Percentiles rank a stretch among this genome's conserved stretches.
phyloP scores from a whole-genome alignment of 768 basidiomycete species.

The Termitomyces sp. region DNA sequence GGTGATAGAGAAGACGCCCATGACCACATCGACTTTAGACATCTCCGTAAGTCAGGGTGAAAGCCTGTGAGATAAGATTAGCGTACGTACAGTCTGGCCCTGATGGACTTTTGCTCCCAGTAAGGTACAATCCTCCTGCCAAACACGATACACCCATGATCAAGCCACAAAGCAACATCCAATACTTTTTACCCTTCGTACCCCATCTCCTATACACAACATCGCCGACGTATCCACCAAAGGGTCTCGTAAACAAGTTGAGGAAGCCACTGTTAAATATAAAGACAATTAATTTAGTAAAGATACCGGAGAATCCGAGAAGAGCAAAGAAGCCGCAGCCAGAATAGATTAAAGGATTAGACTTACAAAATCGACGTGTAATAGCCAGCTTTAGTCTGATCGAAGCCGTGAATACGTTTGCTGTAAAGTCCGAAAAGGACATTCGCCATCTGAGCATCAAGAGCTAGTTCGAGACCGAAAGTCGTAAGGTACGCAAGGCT shows the following conservation, averaged over 20 bases:
- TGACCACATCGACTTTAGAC: conserved; percentile 31
- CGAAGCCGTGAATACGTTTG: conserved; percentile 28
- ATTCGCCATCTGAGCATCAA: conserved; percentile 48
- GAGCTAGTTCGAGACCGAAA: conserved; percentile 53
- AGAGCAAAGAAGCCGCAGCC: neutral
- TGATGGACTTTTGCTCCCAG: conserved; percentile 10
- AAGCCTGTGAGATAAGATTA: neutral
- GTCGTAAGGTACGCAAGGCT: conserved; percentile 47
- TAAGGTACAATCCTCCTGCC: conserved; percentile 39
- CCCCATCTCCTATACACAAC: conserved; percentile 35
- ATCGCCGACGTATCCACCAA: conserved; percentile 45
- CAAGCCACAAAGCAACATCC: conserved; percentile 35
- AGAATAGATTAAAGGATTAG: neutral
- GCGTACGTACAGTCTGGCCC: conserved; percentile 29
- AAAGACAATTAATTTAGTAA: neutral
- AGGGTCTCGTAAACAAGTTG: conserved; percentile 44
- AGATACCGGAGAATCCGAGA: neutral
- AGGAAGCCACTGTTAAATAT: conserved; percentile 34
- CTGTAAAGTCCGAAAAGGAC: conserved; percentile 34
- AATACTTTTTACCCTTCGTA: conserved; percentile 41
- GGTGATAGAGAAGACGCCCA: conserved; percentile 34
- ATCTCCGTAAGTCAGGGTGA: neutral
- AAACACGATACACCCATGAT: conserved; percentile 37
- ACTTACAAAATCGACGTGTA: conserved; percentile 25
- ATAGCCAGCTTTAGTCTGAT: conserved; percentile 49